Percentiles rank a stretch among this genome's conserved stretches.
Evolutionary conservation across 352 stramenopile species (phyloP).

Genomic region (Aphanomyces astaci): DNA sequence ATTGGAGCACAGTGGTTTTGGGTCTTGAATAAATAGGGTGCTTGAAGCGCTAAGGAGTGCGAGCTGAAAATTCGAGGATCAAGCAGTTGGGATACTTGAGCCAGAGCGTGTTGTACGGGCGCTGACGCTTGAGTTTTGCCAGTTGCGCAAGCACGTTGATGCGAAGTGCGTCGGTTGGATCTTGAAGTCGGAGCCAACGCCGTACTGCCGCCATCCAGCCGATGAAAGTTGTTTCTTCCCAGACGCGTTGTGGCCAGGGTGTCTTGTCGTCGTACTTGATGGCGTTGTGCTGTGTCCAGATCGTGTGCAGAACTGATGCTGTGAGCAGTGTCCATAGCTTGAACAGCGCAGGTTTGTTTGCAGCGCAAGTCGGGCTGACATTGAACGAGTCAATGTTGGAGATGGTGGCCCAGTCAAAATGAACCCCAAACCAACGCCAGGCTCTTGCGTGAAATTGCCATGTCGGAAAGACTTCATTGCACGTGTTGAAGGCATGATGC

Average conservation of each 20-base stretch:
- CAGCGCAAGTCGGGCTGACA: not conserved
- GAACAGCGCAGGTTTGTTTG: not conserved
- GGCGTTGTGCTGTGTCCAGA: not conserved
- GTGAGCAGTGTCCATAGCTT: not conserved
- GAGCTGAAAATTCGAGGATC: no score
- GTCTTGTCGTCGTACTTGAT: not conserved
- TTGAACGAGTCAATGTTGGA: not conserved
- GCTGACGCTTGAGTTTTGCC: not conserved
- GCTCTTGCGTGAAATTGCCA: not conserved
- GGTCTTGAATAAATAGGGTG: no score
- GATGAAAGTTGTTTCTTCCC: not conserved
- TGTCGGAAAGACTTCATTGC: not conserved
- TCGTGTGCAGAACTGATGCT: not conserved
- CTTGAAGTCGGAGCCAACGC: constrained; percentile 7
- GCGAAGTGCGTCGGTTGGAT: not conserved
- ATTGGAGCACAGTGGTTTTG: no score
- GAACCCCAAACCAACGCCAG: not conserved
- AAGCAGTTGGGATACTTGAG: not conserved
- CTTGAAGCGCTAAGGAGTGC: no score
- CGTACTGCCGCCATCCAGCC: not conserved
- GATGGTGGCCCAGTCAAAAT: not conserved
- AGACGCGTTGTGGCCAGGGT: not conserved
- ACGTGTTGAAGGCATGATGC: not conserved
- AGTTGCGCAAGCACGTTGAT: not conserved
- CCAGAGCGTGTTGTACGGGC: not conserved